A percentile compares a stretch with the other conserved stretches of the same genome.
Evolutionary conservation across 2,329 filamentous ascomycete genomes (phyloP).

Genomic region (Epichloe sp.): DNA sequence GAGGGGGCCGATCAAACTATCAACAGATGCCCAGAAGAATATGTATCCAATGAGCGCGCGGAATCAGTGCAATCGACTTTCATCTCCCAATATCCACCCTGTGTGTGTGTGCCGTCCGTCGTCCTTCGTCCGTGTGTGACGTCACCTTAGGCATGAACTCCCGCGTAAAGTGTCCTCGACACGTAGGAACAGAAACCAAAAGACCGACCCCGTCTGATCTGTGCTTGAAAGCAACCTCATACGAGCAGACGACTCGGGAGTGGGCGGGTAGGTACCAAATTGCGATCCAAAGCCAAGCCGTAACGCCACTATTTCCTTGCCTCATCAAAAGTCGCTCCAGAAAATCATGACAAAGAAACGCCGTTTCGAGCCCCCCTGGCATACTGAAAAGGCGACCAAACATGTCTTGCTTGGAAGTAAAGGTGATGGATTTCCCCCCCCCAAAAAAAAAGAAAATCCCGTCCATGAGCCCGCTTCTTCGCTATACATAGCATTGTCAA

Average conservation of each 20-base stretch:
- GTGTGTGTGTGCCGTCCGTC: background rate
- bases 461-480: background rate
- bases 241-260: background rate
- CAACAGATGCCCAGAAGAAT: background rate
- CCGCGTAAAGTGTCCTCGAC: background rate
- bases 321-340: background rate
- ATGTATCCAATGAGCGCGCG: background rate
- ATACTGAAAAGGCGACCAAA: background rate
- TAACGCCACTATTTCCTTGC: constrained; percentile 2
- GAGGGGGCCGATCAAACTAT: background rate
- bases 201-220: background rate
- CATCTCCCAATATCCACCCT: too few relatives aligned
- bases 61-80: background rate
- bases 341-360: background rate
- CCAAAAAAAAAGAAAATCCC: background rate
- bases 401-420: background rate
- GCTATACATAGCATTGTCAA: background rate
- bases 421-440: background rate
- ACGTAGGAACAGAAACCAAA: background rate
- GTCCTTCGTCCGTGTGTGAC: background rate
- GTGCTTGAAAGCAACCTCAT: background rate
- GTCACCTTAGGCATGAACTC: too few relatives aligned
- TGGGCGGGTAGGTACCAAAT: background rate
- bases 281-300: constrained; percentile 1
- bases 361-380: background rate